Percentiles rank a stretch among this genome's conserved stretches.
These are phyloP conservation scores for Macroventuria anomochaeta DNA, from an alignment of 2,329 filamentous ascomycete species.

Conservation along the genomic window DNA sequence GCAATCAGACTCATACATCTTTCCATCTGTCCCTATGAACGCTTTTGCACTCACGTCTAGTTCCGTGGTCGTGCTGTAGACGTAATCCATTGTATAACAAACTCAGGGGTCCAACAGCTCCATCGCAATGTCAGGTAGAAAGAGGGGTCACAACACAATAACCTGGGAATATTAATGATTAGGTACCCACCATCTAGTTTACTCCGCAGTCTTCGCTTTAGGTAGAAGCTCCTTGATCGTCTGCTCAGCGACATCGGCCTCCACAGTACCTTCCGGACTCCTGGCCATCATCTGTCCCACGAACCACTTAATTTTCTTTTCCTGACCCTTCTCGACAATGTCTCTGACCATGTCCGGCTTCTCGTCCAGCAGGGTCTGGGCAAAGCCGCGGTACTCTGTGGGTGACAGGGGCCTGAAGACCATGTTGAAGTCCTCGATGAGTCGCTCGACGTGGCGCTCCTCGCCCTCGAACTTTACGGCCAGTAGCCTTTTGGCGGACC, in stretches of 20 bases:
- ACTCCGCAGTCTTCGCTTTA: neutral
- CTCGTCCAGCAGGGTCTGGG: conserved; percentile 59
- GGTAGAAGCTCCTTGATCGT: conserved; percentile 59
- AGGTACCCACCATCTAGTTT: neutral
- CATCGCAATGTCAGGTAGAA: too few species aligned
- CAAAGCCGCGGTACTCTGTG: conserved; percentile 63
- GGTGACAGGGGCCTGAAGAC: conserved; percentile 61
- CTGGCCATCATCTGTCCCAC: conserved; percentile 72
- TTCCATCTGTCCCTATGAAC: too few species aligned
- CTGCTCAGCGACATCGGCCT: conserved; percentile 64
- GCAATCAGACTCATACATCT: too few species aligned
- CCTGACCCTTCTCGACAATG: conserved; percentile 65
- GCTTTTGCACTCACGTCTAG: too few species aligned
- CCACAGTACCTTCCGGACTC: conserved; percentile 66
- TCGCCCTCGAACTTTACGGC: conserved; percentile 61
- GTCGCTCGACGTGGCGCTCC: conserved; percentile 55
- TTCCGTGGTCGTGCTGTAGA: too few species aligned
- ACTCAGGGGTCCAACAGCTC: too few species aligned
- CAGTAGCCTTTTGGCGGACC: conserved; percentile 67
- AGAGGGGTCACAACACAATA: too few species aligned
- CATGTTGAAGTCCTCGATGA: conserved; percentile 65
- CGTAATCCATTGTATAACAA: too few species aligned
- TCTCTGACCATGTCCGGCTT: conserved; percentile 65
- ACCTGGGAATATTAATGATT: too few species aligned
- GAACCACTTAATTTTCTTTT: conserved; percentile 71